phyloP scores from a whole-genome alignment of 176 grass and related monocot species.

The Carex littledalei region DNA sequence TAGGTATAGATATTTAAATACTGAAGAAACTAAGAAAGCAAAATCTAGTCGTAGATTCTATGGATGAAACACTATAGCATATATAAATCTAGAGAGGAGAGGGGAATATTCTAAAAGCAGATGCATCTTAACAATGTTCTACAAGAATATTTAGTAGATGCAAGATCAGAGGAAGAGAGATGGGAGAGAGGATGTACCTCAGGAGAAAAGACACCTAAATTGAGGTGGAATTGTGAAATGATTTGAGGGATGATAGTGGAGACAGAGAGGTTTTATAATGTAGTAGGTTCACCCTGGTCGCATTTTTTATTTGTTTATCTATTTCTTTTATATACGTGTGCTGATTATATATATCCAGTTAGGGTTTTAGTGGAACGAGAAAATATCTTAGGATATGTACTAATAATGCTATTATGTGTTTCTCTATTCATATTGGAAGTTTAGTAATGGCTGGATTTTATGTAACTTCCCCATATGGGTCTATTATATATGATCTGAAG shows the following conservation, averaged over 20 bases:
- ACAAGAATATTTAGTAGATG: not conserved
- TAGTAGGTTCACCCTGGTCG: not conserved
- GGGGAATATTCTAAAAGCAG: constrained; percentile 6
- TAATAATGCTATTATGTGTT: not conserved
- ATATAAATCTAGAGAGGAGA: not conserved
- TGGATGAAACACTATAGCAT: not conserved
- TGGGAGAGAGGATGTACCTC: not conserved
- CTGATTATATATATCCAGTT: not conserved
- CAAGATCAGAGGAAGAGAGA: not conserved
- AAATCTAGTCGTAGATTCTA: not conserved
- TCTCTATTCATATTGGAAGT: not conserved
- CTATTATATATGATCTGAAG: too few relatives aligned
- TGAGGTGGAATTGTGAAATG: not conserved
- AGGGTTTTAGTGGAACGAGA: not conserved
- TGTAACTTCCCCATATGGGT: too few relatives aligned
- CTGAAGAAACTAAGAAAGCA: not conserved
- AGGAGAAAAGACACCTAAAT: not conserved
- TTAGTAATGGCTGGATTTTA: not conserved
- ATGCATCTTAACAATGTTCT: not conserved
- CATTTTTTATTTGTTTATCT: not conserved
- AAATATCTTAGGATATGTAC: not conserved
- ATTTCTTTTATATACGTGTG: not conserved
- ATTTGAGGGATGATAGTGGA: not conserved
- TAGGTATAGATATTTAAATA: not conserved
- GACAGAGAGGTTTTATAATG: not conserved